Conservation (phyloP, 2,329 filamentous ascomycete genomes). For the Cordyceps tenuipes region DNA sequence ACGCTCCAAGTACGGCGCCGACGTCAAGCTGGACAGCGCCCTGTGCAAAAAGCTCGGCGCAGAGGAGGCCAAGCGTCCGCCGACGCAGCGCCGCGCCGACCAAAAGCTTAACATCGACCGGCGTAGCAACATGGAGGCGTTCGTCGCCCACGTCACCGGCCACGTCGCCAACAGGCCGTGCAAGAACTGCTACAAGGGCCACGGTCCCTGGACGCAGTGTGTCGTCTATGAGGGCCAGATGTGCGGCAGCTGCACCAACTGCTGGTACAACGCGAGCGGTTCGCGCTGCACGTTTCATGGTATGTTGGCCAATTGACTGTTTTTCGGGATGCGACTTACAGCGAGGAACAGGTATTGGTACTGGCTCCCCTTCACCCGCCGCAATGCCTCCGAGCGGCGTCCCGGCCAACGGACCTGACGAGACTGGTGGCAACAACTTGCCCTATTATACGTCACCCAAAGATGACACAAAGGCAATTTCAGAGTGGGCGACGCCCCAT, state of each 20-base stretch:
- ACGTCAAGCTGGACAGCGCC: conserved; percentile 42
- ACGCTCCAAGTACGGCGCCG: conserved; percentile 36
- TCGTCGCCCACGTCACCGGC: conserved; percentile 50
- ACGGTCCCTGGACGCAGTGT: conserved; percentile 51
- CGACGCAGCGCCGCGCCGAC: conserved; percentile 44
- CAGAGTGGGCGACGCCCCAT: background rate
- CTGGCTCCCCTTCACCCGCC: background rate
- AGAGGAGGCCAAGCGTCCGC: conserved; percentile 40
- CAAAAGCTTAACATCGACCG: conserved; percentile 48
- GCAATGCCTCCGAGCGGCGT: background rate
- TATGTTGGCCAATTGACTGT: conserved; percentile 19
- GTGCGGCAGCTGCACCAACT: conserved; percentile 55
- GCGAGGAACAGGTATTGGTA: background rate
- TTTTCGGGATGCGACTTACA: background rate
- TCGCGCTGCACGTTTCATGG: conserved; percentile 53
- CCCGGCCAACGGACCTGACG: background rate
- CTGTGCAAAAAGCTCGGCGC: conserved; percentile 46
- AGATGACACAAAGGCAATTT: background rate
- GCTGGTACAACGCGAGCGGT: conserved; percentile 56
- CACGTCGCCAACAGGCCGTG: conserved; percentile 39
- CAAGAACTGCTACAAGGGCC: conserved; percentile 52
- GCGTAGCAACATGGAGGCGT: conserved; percentile 51
- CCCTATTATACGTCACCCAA: background rate
- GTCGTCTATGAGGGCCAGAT: conserved; percentile 52
- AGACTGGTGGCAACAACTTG: background rate